Evolutionary conservation across 2,329 filamentous ascomycete genomes (phyloP).

Genomic region (Alternaria ethzedia): DNA sequence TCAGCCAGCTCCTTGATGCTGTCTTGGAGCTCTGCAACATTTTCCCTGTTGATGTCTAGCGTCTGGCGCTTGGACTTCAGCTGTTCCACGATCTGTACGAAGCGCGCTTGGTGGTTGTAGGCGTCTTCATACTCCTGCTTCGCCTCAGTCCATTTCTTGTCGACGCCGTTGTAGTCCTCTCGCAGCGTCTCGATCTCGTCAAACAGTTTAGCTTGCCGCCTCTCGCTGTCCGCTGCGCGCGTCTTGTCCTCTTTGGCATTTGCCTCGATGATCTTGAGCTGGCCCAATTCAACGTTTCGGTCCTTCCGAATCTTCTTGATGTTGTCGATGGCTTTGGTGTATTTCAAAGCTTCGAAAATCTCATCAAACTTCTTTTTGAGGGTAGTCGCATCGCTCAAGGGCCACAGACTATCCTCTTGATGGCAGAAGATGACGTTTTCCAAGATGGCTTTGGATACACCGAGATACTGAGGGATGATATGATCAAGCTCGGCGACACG

Average conservation of each 20-base stretch:
- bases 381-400: slow-evolving; percentile 82
- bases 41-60: slow-evolving; percentile 71
- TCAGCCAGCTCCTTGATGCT: slow-evolving; percentile 80
- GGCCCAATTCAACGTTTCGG: slow-evolving; percentile 75
- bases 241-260: slow-evolving; percentile 86
- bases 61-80: slow-evolving; percentile 79
- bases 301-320: slow-evolving; percentile 86
- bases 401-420: slow-evolving; percentile 97
- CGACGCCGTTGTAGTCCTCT: slow-evolving; percentile 33
- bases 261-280: slow-evolving; percentile 75
- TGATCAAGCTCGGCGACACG: slow-evolving; percentile 81
- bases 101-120: slow-evolving; percentile 75
- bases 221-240: slow-evolving; percentile 69
- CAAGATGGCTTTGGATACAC: slow-evolving; percentile 87
- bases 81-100: slow-evolving; percentile 74
- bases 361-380: slow-evolving; percentile 96
- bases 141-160: slow-evolving; percentile 43
- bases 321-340: slow-evolving; percentile 96
- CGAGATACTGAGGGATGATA: slow-evolving; percentile 83
- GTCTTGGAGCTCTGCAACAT: slow-evolving; percentile 71
- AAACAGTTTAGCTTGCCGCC: slow-evolving; percentile 65
- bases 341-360: slow-evolving; percentile 96
- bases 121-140: slow-evolving; percentile 66
- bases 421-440: slow-evolving; percentile 98
- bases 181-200: slow-evolving; percentile 65